Base-by-base conservation (phyloP, 768 basidiomycete genomes). In the Amanita pallidorosea region DNA sequence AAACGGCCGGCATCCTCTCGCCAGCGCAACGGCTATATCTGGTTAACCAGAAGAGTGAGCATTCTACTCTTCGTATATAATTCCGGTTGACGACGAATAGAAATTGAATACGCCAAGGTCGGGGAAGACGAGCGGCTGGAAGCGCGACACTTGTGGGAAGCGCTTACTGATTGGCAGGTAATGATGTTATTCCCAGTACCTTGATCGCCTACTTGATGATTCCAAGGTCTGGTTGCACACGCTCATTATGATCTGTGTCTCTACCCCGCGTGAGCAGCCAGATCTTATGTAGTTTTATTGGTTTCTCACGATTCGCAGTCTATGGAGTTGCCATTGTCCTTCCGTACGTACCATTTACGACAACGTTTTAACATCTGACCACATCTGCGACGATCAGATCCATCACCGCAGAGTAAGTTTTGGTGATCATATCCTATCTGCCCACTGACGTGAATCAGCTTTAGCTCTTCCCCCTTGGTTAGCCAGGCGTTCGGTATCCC, bases 251-350 rank as follows among this genome's bases (percentile, higher is more conserved):
- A 73, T 85, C 68, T 78, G 80, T 0, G 63, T 84, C 44, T 61
- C 78, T 40, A 70, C 63, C 2, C 83, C 83, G 22, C 58, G 83
- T 85, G 60, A 64, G 83, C 72, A 6, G 11, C 9, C 81, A 72
- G 9, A 34, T 31, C 49, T 4, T 6, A 29, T 31, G 31, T 23
- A 11, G 31, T 12, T 31, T 11, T 20, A 2, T 11, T 20, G 41
- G 9, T 1, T 35, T 13, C 33, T 41, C 18, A 70, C 68, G 8
- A 7, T 44, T 52, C 9, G 36, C 35, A 84, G 83, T 83, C 2
- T 83, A 80, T 56, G 83, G 83, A 3, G 83, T 83, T 45, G 81
- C 83, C 4, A 65, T 84, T 22, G 85, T 86, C 70, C 64, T 85
- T 29, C 82, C 82, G 79, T 84, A 59, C 58, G 83, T 72, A 18